Conservation (phyloP, 2,329 filamentous ascomycete genomes). For the Ceratocystiopsis brevicomis region DNA sequence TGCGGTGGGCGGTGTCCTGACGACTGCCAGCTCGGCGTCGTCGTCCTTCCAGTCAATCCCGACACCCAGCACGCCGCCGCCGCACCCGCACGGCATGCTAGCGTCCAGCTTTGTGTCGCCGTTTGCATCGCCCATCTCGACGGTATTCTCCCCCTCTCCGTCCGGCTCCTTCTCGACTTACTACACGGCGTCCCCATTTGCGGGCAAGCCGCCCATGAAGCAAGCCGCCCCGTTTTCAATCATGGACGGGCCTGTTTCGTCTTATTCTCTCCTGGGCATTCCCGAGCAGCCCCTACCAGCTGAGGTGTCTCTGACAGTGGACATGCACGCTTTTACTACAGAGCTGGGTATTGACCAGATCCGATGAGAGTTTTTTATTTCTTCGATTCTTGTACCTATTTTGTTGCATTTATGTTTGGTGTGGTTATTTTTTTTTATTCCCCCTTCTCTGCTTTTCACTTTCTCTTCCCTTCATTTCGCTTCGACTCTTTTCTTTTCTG, state of each 20-base stretch:
- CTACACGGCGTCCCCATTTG: too few species aligned
- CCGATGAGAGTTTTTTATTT: neutral
- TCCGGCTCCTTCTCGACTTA: neutral
- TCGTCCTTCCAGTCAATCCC: slow-evolving; percentile 4
- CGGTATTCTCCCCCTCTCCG: neutral
- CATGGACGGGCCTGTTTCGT: too few species aligned
- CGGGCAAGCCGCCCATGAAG: too few species aligned
- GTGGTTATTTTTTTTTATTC: neutral
- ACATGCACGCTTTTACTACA: too few species aligned
- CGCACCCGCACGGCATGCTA: neutral
- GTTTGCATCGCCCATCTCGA: slow-evolving; percentile 1
- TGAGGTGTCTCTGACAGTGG: too few species aligned
- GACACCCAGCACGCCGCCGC: slow-evolving; percentile 3
- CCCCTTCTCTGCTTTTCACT: too few species aligned
- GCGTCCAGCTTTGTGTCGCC: slow-evolving; percentile 2
- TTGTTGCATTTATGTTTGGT: neutral
- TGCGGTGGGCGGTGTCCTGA: neutral
- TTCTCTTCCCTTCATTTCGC: neutral
- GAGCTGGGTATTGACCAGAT: too few species aligned
- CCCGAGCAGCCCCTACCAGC: too few species aligned
- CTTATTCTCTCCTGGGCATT: too few species aligned
- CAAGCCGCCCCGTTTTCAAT: too few species aligned
- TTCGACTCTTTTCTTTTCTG: neutral
- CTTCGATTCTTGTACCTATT: neutral
- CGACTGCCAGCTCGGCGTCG: slow-evolving; percentile 3